Conservation (phyloP, 179 eudicot genomes). For the Amaranthus tricolor region DNA sequence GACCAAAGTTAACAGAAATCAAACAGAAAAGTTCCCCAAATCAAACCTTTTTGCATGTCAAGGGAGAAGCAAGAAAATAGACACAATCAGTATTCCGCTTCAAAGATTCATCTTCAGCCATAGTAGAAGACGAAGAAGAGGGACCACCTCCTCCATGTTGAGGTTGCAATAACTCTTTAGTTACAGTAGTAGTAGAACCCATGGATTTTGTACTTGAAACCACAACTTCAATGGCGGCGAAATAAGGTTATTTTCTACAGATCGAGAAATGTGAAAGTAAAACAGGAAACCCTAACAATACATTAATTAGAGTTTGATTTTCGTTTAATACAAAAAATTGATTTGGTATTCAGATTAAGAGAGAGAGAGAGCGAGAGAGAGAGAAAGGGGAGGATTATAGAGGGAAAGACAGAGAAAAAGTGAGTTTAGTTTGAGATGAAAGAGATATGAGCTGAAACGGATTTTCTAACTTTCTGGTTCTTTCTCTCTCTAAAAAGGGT, state of each 20-base stretch:
- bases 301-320: conserved; percentile 18
- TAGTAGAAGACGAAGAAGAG: not conserved
- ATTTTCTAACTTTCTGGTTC: not conserved
- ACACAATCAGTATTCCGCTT: conserved; percentile 86
- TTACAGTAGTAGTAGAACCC: conserved; percentile 17
- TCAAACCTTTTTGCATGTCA: conserved; percentile 85
- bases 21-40: not conserved
- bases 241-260: not conserved
- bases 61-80: conserved; percentile 89
- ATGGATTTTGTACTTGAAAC: conserved; percentile 4
- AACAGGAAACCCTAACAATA: conserved; percentile 16
- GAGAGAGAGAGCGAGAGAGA: not conserved
- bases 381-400: no score
- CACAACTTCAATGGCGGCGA: conserved; percentile 5
- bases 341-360: not conserved
- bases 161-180: conserved; percentile 18
- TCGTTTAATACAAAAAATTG: not conserved
- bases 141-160: not conserved
- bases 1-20: no score
- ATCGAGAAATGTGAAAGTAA: conserved; percentile 6
- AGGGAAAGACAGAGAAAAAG: not conserved
- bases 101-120: conserved; percentile 58
- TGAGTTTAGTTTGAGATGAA: conserved; percentile 6
- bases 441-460: conserved; percentile 7
- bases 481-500: conserved; percentile 4